Evolutionary conservation across 2,329 filamentous ascomycete species (phyloP).

Genomic region (Colletotrichum salicis): DNA sequence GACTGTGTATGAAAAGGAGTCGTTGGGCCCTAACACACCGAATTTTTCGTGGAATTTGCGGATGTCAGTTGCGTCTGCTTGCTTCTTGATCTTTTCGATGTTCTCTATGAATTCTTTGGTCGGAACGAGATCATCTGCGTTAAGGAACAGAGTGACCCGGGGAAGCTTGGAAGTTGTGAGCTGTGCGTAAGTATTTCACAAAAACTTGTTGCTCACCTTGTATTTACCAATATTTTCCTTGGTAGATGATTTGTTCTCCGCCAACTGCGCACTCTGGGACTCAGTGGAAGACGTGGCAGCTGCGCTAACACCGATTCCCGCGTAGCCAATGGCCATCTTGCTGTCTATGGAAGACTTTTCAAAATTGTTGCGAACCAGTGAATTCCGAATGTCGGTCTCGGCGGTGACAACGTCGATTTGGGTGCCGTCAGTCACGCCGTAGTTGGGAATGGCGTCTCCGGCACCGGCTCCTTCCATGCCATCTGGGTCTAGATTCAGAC

Average conservation of each 20-base stretch:
- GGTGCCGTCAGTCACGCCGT: conserved; percentile 10
- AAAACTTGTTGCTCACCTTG: background rate
- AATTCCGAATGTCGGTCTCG: conserved; percentile 3
- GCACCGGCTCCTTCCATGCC: no score
- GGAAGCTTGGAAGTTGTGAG: background rate
- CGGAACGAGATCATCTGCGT: conserved; percentile 8
- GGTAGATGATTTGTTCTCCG: background rate
- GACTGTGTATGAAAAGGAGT: no score
- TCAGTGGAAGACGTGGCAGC: background rate
- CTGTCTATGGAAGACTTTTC: conserved; percentile 10
- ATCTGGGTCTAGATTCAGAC: background rate
- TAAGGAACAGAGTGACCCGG: conserved; percentile 2
- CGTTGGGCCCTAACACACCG: background rate
- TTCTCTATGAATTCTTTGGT: background rate
- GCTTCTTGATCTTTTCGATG: background rate
- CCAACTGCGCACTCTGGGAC: background rate
- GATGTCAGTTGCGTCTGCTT: background rate
- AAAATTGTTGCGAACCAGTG: conserved; percentile 12
- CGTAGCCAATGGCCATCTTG: conserved; percentile 3
- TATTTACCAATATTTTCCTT: conserved; percentile 14
- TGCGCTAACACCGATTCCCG: background rate
- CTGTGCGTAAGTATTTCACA: background rate
- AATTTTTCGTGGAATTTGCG: conserved; percentile 12
- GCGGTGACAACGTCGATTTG: conserved; percentile 3
- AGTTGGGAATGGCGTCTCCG: conserved; percentile 11